Base-by-base conservation (phyloP, 495 filamentous ascomycete species). In the Trichoderma erinaceum region DNA sequence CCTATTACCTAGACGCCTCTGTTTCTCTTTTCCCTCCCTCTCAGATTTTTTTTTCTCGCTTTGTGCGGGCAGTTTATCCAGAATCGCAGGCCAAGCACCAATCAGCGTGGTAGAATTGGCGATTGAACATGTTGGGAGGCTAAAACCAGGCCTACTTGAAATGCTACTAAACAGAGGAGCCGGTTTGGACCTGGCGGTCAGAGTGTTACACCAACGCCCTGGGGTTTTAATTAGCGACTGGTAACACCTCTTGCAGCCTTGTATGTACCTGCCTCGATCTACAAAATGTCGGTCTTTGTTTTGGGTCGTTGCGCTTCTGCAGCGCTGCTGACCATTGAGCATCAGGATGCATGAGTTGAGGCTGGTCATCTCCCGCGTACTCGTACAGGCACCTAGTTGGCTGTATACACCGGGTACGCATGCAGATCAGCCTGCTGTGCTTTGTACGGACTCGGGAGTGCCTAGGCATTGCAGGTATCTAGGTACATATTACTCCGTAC, bases 251-350 rank as follows among this genome's bases (percentile, higher is more conserved):
- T 61, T 32, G 56, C 27, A 61, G 56, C 56, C 56, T 61, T 61
- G 56, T 32, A 61, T 61, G 56, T 61, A 61, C 56, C 25, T 32
- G 56, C 50, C 50, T 56, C 21, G 50, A 56, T 56, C 50, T 56
- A 25, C 13, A 3, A 23, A 56, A 56, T 56, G 50, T 56, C 50
- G 50, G 50, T 56, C 50, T 56, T 56, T 56, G 18, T 56, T 56
- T 25, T 56, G 50, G 50, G 50, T 25, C n/a, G n/a, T 56, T 3
- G 50, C 50, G 50, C 3, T 25, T 56, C 12, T 16, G 18, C 43
- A 15, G 18, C 12, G 43, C 43, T 18, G 43, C 43, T 46, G 43
- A 38, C 35, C 35, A 38, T 38, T 38, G 35, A 38, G 35, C 35
- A 38, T 6, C 5, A 7, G 35, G 35, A 38, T 38, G 35, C 35